Evolutionary conservation across 352 stramenopile species (phyloP), one percentile per base, ranked within the genome.

Genomic region (Elongisporangium undulatum): DNA sequence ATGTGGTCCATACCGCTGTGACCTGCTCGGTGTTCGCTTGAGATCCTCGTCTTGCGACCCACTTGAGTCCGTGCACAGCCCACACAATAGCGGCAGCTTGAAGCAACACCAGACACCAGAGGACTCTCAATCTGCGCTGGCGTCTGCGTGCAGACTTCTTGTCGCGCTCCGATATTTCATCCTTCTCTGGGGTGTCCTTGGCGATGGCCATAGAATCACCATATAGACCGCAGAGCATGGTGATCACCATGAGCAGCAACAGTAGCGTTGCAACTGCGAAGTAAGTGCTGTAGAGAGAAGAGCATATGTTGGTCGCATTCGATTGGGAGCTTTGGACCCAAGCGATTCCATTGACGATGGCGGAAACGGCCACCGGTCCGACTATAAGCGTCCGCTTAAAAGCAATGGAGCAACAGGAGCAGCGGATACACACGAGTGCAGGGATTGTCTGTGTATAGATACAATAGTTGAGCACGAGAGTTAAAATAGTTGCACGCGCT

Each of bases 331-430:
- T 57, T n/a, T 52, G 49, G 24, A 50, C 34, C 69, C 72, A 89
- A 3, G 70, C 64, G 3, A 56, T 64, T 2, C 57, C 23, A 39
- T 77, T 75, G 8, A 66, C 49, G 5, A 26, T 26, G 4, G 59
- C 26, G 2, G 85, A 58, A 16, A 67, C 45, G 4, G 24, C 13
- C 12, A 82, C 52, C 15, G 76, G 72, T 22, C 66, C 57, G 15
- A 81, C 22, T 12, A 87, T 17, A 4, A 76, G 22, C 7, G 53
- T 29, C 16, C 76, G 68, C 41, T 82, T 71, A 24, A 74, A 62
- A n/a, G 67, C 34, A 12, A 59, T 55, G 6, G 76, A 80, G 61
- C 72, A 89, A 59, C 79, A 89, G 17, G 72, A 80, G 29, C 79
- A 89, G 53, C 79, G 74, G n/a, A 89, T 55, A 60, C 75, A 70